phyloP scores from a whole-genome alignment of 1,284 basidiomycete genomes.

The Pholiota adiposa region DNA sequence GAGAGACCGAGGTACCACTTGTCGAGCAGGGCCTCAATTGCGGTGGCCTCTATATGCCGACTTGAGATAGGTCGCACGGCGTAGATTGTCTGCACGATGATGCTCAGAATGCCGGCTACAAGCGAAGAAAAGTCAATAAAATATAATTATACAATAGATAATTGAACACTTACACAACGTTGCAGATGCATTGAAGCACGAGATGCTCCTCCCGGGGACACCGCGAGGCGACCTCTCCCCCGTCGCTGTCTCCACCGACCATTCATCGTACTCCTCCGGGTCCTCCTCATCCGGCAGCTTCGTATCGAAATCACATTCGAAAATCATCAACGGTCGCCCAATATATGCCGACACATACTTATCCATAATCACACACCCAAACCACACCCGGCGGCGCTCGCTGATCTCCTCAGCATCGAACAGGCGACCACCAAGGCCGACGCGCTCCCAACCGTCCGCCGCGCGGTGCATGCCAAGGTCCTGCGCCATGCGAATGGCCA shows the following conservation, averaged over 20 bases:
- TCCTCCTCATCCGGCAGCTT: constrained; percentile 68
- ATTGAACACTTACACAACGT: constrained; percentile 60
- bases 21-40: constrained; percentile 71
- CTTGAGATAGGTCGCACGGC: constrained; percentile 63
- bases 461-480: constrained; percentile 85
- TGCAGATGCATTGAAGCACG: constrained; percentile 79
- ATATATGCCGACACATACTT: constrained; percentile 70
- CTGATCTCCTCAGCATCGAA: constrained; percentile 73
- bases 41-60: constrained; percentile 59
- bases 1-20: constrained; percentile 82
- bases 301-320: constrained; percentile 83
- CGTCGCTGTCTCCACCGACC: constrained; percentile 45
- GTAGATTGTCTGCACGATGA: constrained; percentile 77
- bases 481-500: constrained; percentile 85
- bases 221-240: constrained; percentile 31
- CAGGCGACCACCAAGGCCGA: constrained; percentile 57
- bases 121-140: background rate
- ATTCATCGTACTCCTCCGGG: constrained; percentile 66
- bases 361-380: constrained; percentile 80
- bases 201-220: constrained; percentile 59
- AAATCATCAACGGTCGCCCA: constrained; percentile 78
- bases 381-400: constrained; percentile 81
- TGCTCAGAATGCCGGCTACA: constrained; percentile 65
- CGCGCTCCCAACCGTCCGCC: constrained; percentile 74
- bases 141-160: background rate